Evolutionary conservation across 257 asterid genomes (phyloP), one percentile per base, ranked within the genome.

Genomic region (Plantago ovata): DNA sequence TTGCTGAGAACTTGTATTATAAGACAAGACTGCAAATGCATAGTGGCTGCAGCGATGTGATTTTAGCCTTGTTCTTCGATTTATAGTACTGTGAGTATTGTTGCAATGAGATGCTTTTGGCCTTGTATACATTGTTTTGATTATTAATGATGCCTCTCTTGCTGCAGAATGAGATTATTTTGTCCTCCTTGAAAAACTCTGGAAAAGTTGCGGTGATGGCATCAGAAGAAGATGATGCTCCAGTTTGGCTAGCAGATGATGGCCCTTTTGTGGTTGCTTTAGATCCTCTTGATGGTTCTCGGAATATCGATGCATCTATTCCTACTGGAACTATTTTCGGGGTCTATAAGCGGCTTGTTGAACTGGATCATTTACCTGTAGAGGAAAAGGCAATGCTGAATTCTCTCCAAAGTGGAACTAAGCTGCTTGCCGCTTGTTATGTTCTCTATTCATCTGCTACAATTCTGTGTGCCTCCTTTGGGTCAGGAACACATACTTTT

Each of bases 251-350:
- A 43, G 66, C 76, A 15, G 94, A 91, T 58, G 82, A 81, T 56
- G 95, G 94, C 45, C 95, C 92, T 1, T 91, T 78, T 62, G 96
- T 85, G 58, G 96, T 91, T 43, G 98, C 87, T 20, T 67, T 81
- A 45, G 98, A 91, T 60, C 96, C 98, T 55, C 66, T 91, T 2
- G 98, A 91, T 67, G 98, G 98, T 22, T 91, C 96, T 15, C 69
- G 98, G 28, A 91, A 91, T 46, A 91, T 91, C 13, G 98, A 85
- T 62, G 98, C 98, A 33, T 91, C 96, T 6, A 87, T 91, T 71
- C 95, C 98, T n/a, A 91, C 96, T 4, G 98, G 98, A 41, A 85
- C 95, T 32, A 91, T 91, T 63, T 87, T 91, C 12, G 98, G 98
- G 53, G 67, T 91, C 67, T 91, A 91, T 46, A 76, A 54, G 42